Base-by-base conservation (phyloP, 805 yeast genomes). In the Wickerhamomyces pijperi region DNA sequence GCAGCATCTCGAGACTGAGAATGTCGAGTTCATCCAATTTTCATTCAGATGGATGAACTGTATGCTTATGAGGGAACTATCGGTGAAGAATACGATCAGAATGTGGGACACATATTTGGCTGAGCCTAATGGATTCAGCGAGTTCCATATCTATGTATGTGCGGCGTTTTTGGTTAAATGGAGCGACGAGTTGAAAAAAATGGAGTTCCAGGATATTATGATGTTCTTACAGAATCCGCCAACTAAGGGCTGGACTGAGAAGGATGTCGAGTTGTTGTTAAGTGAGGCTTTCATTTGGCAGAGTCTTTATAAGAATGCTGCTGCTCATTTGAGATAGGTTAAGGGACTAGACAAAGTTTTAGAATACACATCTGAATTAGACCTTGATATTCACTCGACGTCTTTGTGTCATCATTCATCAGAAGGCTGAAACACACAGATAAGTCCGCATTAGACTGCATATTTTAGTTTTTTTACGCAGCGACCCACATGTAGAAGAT, bases 21-120 rank as follows among this genome's bases (percentile, higher is more conserved):
- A 83, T 36, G 76, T 92, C n/a, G 95, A 92, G 59, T 92, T 92
- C 53, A 76, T 92, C 46, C 98, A 92, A 60, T 92, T 92, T 59
- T 76, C 96, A 17, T 92, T 92, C 64, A 70, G 98, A 48, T 92
- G 98, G 98, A 92, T 92, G 97, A 92, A 92, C 61, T 92, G 98
- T 64, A 65, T 92, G 52, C 64, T 92, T 37, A 92, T 92, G 98
- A 74, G 98, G 47, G 98, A 92, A 52, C 68, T 92, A 35, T 76
- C 80, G 33, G 76, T 92, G 52, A 65, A 66, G 23, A 73, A 85
- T 43, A 82, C 88, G 5, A 78, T 88, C 18, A 69, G 98, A 41
- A 90, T 92, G 95, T 92, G 98, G 97, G 98, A 92, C 55, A 88
- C 98, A 0, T 92, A 92, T 57, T 58, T 83, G 3, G 72, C 84